Evolutionary conservation across 2,329 filamentous ascomycete genomes (phyloP), one percentile per base, ranked within the genome.

Genomic region (Calycina herbarum): DNA sequence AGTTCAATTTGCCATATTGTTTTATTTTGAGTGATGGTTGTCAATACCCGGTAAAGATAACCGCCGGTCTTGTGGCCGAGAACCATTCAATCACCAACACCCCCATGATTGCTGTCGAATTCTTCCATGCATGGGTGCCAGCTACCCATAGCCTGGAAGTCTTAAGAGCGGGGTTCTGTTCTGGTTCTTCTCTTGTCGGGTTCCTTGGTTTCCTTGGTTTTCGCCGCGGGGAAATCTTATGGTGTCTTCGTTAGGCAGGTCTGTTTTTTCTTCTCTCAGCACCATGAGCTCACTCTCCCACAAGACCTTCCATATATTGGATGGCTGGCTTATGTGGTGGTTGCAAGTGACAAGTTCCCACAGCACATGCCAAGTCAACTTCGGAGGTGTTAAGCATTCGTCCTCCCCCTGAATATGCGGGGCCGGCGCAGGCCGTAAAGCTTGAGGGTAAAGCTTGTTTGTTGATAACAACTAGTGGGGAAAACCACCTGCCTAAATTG

Each of bases 401-500:
- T 7, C 29, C 29, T 13, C 42, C 35, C 45, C 45, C 31, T 27
- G 45, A 27, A 35, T 56, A 31, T 54, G 15, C 7, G 42, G 40
- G 45, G 60, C 31, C n/a, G n/a, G 17, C 29, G 31, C 35, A 4
- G 1, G 8, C n/a, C 38, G 17, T 15, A 33, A 42, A 42, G 20
- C 33, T 24, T 60, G 35, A 7, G 17, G 11, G 31, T n/a, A 62
- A 54, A 62, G 45, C 45, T 60, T 60, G 35, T 59, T 35, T 59
- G n/a, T 42, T 45, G 35, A 45, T 60, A 60, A 60, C n/a, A 33
- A 40, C 15, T 45, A 17, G 8, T 29, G 38, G 58, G 35, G 33
- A 4, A 60, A 20, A 45, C 17, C 17, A 54, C 60, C 45, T 56
- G 27, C 60, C 60, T 56, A 54, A 54, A 20, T 62, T 6, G 6